Base-by-base conservation (phyloP, 1,284 basidiomycete genomes). In the Laetiporus sulphureus region DNA sequence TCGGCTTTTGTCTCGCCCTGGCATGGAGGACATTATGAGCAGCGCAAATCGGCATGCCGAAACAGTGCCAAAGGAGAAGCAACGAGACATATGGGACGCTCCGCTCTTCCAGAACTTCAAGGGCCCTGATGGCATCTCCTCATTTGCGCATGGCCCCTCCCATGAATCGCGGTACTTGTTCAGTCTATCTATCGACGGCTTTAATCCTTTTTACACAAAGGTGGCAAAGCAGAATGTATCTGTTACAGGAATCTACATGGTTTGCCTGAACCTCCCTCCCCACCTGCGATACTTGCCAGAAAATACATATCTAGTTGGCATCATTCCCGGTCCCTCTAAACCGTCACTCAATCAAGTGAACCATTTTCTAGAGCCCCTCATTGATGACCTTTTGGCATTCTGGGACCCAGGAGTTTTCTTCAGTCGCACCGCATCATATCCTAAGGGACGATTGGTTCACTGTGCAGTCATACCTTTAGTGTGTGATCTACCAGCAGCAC, bases 291-390 rank as follows among this genome's bases (percentile, higher is more conserved):
- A 55, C 33, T 45, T 42, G 2, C 44, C 47, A 2, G 49, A 53
- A 42, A 61, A 62, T 42, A 41, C 60, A n/a, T 60, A 49, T 38
- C 34, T 60, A 4, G 53, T 52, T 11, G 58, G 59, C 1, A 49
- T 63, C 30, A 56, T 67, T n/a, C 67, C 66, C 7, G 64, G 63
- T 4, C 63, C 59, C 1, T 44, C 52, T 12, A 59, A 66, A 38
- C 65, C 67, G 1, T 51, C 51, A n/a, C 36, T 55, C 0, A 54
- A 56, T 6, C 48, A 61, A 27, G 47, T 67, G 19, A 69, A 69
- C 38, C 55, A 61, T 31, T 60, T 58, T 37, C 45, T 70, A 0
- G 31, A 33, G 2, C 65, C 59, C 0, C 42, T 71, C 11, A 58
- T 69, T 2, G 57, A 65, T 32, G 54, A 60, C 11, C 40, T 70